Evolutionary conservation across 2,329 filamentous ascomycete species (phyloP).

Genomic region (Mycosphaerella sp.): DNA sequence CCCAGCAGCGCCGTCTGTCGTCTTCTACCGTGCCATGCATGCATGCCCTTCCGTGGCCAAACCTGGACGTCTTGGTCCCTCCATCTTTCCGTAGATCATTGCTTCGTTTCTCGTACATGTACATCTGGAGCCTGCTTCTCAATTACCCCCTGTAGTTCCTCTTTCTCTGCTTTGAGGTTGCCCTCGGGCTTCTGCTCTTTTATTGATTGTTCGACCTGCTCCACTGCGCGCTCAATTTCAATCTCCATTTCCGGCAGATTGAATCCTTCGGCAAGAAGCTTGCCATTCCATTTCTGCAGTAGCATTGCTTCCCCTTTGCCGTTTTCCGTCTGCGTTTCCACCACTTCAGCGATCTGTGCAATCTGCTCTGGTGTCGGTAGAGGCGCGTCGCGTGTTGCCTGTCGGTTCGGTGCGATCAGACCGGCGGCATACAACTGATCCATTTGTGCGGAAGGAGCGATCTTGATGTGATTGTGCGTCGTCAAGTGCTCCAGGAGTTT

Average conservation of each 20-base stretch:
- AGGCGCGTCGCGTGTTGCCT: slow-evolving; percentile 36
- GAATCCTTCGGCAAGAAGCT: slow-evolving; percentile 46
- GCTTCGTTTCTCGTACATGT: slow-evolving; percentile 1
- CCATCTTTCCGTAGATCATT: background rate
- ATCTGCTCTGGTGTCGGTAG: slow-evolving; percentile 35
- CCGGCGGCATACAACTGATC: slow-evolving; percentile 64
- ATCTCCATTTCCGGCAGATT: slow-evolving; percentile 47
- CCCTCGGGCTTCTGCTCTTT: slow-evolving; percentile 23
- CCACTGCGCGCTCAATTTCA: slow-evolving; percentile 49
- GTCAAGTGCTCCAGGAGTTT: slow-evolving; percentile 78
- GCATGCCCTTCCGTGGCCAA: too few relatives aligned
- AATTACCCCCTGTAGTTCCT: slow-evolving; percentile 10
- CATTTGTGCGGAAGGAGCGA: slow-evolving; percentile 60
- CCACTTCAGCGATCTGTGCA: slow-evolving; percentile 35
- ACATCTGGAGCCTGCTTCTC: slow-evolving; percentile 8
- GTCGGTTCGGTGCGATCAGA: slow-evolving; percentile 40
- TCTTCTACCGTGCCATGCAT: slow-evolving; percentile 4
- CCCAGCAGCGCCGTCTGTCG: background rate
- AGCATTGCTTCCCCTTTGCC: slow-evolving; percentile 44
- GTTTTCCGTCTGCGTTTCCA: slow-evolving; percentile 37
- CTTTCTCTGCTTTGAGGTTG: slow-evolving; percentile 11
- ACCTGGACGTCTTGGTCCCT: background rate
- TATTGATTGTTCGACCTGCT: slow-evolving; percentile 44
- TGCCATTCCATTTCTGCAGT: slow-evolving; percentile 45
- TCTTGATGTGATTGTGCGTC: slow-evolving; percentile 61